Conservation (phyloP, 495 filamentous ascomycete species). For the Peziza echinospora region DNA sequence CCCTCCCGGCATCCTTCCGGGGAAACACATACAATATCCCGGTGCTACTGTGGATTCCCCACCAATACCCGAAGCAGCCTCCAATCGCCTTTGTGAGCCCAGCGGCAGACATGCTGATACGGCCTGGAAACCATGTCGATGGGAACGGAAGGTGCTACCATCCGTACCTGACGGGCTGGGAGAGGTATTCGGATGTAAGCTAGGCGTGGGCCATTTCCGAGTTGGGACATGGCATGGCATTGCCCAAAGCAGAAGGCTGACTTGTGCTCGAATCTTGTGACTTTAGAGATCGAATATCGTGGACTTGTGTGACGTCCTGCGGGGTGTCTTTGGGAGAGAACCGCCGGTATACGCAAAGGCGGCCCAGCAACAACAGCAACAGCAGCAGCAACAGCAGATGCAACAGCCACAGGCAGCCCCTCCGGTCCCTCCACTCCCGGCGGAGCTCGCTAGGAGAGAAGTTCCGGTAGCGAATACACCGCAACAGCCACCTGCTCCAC, state of each 20-base stretch:
- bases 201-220: too few species aligned
- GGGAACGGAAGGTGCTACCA: slow-evolving; percentile 89
- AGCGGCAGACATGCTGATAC: slow-evolving; percentile 66
- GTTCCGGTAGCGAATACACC: slow-evolving; percentile 13
- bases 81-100: slow-evolving; percentile 79
- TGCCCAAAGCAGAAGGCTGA: slow-evolving; percentile 9
- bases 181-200: slow-evolving; percentile 71
- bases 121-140: slow-evolving; percentile 84
- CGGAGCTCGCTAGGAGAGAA: slow-evolving; percentile 28
- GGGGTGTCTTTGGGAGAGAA: slow-evolving; percentile 82
- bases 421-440: slow-evolving; percentile 48
- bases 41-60: slow-evolving; percentile 85
- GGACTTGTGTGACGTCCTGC: slow-evolving; percentile 61
- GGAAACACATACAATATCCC: slow-evolving; percentile 81
- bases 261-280: too few species aligned
- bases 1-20: slow-evolving; percentile 69
- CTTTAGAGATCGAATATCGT: slow-evolving; percentile 64
- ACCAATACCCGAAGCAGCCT: slow-evolving; percentile 65
- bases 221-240: too few species aligned
- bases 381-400: slow-evolving; percentile 22
- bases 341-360: slow-evolving; percentile 66
- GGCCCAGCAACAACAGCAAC: slow-evolving; percentile 28
- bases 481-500: slow-evolving; percentile 12
- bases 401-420: slow-evolving; percentile 33
- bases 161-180: slow-evolving; percentile 81